Percentiles rank a stretch among this genome's conserved stretches.
Evolutionary conservation across 352 stramenopile genomes (phyloP).

Genomic region (Pythium phragmitis): DNA sequence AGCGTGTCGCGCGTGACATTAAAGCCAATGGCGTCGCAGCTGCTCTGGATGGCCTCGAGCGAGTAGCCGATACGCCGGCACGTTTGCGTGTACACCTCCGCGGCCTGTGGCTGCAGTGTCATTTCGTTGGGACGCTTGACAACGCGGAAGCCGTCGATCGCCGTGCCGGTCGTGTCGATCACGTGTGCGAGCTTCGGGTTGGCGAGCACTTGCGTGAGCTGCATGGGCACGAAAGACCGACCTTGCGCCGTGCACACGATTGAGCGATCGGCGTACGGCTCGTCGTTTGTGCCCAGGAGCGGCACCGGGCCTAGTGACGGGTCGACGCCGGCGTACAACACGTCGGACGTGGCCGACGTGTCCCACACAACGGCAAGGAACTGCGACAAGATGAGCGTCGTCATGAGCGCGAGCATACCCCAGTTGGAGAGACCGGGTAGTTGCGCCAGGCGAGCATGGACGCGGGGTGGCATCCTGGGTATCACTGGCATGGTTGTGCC

Average conservation of each 20-base stretch:
- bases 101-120: not conserved
- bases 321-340: not conserved
- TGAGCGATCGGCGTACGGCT: constrained; percentile 9
- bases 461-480: too few relatives aligned
- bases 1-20: constrained; percentile 23
- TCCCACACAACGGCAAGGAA: constrained; percentile 7
- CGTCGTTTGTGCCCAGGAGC: constrained; percentile 1
- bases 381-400: not conserved
- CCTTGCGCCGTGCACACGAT: constrained; percentile 11
- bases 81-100: not conserved
- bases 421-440: constrained; percentile 1
- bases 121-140: constrained; percentile 15
- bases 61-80: constrained; percentile 23
- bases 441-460: not conserved
- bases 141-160: constrained; percentile 28
- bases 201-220: not conserved
- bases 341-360: not conserved
- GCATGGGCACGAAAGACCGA: not conserved
- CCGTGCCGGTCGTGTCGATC: constrained; percentile 3
- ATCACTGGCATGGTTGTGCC: too few relatives aligned
- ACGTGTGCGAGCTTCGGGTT: constrained; percentile 3
- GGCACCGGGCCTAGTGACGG: not conserved
- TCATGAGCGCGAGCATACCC: constrained; percentile 2
- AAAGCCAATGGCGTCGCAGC: constrained; percentile 25
- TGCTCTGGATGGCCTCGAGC: constrained; percentile 20